These are phyloP conservation scores for Ceratobasidium sp. DNA, from an alignment of 1,284 basidiomycete genomes.

Conservation along the genomic window DNA sequence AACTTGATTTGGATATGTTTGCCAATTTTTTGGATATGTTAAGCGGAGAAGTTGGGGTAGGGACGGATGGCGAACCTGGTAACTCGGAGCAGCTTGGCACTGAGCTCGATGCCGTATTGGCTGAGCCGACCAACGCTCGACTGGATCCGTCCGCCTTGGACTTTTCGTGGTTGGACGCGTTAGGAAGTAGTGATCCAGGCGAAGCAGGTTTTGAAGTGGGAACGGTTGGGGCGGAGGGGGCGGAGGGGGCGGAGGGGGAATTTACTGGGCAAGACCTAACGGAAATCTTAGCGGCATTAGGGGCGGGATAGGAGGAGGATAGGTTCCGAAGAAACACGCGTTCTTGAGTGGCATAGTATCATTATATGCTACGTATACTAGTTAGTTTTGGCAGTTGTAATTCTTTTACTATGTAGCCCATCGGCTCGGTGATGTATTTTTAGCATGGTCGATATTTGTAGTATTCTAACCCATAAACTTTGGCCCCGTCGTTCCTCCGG, in stretches of 20 bases:
- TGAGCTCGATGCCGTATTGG: constrained; percentile 17
- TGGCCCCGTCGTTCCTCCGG: too few relatives aligned
- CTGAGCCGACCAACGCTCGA: background rate
- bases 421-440: constrained; percentile 4
- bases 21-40: constrained; percentile 11
- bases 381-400: background rate
- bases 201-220: background rate
- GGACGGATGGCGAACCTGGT: background rate
- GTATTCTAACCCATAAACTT: too few relatives aligned
- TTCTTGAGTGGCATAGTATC: background rate
- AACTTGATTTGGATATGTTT: constrained; percentile 11
- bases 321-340: too few relatives aligned
- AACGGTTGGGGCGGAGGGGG: background rate
- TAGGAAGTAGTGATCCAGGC: constrained; percentile 4
- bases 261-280: constrained; percentile 1
- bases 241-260: background rate
- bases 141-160: background rate
- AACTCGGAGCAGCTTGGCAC: background rate
- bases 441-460: background rate
- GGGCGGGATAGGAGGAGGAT: background rate
- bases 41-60: background rate
- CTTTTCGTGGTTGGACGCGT: constrained; percentile 33
- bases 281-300: constrained; percentile 28
- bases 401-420: background rate
- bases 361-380: background rate